Conservation (phyloP, 192 early-diverging fungal genomes). For the Coemansia sp. region DNA sequence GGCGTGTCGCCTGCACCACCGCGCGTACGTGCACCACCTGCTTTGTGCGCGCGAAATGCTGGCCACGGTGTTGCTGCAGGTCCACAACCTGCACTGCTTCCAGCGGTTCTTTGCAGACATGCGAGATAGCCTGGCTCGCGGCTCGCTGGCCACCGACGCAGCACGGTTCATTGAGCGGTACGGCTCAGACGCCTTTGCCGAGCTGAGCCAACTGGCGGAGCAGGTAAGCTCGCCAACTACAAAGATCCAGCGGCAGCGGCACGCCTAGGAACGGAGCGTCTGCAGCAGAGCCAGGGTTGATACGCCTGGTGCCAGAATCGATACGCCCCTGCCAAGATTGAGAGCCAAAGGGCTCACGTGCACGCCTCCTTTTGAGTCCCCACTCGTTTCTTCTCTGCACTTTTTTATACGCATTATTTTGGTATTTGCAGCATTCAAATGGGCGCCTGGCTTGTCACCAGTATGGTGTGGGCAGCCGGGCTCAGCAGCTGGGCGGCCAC, state of each 20-base stretch:
- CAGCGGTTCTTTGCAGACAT: conserved; percentile 46
- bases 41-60: conserved; percentile 76
- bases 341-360: neutral
- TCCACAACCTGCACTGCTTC: conserved; percentile 53
- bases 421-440: conserved; percentile 4
- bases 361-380: neutral
- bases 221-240: conserved; percentile 47
- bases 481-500: conserved; percentile 52
- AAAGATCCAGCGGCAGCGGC: conserved; percentile 49
- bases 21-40: conserved; percentile 75
- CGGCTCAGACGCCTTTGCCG: conserved; percentile 24
- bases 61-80: conserved; percentile 70
- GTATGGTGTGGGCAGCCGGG: conserved; percentile 49
- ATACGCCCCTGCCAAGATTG: neutral
- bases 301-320: no score
- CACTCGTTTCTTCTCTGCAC: neutral
- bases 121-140: conserved; percentile 35
- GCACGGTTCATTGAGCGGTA: conserved; percentile 31
- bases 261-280: conserved; percentile 17
- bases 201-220: conserved; percentile 32
- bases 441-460: conserved; percentile 35
- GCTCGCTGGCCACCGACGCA: conserved; percentile 29
- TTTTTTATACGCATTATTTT: conserved; percentile 6
- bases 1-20: conserved; percentile 65
- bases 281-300: neutral